These are phyloP conservation scores for Candida dubliniensis DNA, from an alignment of 1,139 yeast species.

Conservation along the genomic window DNA sequence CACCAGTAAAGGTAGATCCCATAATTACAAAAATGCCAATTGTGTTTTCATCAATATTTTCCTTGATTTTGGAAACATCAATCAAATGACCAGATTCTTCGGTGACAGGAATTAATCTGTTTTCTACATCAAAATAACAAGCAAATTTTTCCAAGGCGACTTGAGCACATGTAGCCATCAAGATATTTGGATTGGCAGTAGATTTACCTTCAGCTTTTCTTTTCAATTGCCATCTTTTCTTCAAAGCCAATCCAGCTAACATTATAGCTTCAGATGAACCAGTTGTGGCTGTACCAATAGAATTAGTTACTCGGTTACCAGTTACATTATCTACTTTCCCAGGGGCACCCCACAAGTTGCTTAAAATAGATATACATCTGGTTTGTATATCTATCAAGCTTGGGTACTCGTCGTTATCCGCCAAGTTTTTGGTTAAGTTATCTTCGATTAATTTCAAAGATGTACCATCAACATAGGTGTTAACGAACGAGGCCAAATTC, in stretches of 20 bases:
- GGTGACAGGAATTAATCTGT: constrained; percentile 68
- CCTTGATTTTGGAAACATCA: constrained; percentile 58
- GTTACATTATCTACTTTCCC: constrained; percentile 25
- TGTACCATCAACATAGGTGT: constrained; percentile 59
- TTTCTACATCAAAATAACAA: constrained; percentile 87
- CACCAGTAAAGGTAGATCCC: constrained; percentile 93
- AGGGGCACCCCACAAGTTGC: constrained; percentile 82
- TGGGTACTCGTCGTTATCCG: constrained; percentile 94
- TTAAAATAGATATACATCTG: constrained; percentile 78
- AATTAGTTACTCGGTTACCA: constrained; percentile 34
- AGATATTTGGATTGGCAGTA: constrained; percentile 69
- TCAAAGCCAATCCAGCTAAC: constrained; percentile 91
- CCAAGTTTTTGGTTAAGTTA: constrained; percentile 81
- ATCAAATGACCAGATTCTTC: constrained; percentile 62
- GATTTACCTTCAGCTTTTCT: constrained; percentile 62
- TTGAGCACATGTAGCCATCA: constrained; percentile 95
- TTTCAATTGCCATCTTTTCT: constrained; percentile 79
- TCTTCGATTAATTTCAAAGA: constrained; percentile 54
- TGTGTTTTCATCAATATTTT: constrained; percentile 81
- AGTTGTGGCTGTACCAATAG: constrained; percentile 88
- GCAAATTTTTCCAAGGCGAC: constrained; percentile 95
- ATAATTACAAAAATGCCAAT: constrained; percentile 87
- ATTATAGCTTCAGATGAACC: constrained; percentile 94
- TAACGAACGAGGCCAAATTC: constrained; percentile 87
- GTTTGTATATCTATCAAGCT: constrained; percentile 76